These are phyloP conservation scores for Akanthomyces muscarius DNA, from an alignment of 2,329 filamentous ascomycete species.

Conservation along the genomic window DNA sequence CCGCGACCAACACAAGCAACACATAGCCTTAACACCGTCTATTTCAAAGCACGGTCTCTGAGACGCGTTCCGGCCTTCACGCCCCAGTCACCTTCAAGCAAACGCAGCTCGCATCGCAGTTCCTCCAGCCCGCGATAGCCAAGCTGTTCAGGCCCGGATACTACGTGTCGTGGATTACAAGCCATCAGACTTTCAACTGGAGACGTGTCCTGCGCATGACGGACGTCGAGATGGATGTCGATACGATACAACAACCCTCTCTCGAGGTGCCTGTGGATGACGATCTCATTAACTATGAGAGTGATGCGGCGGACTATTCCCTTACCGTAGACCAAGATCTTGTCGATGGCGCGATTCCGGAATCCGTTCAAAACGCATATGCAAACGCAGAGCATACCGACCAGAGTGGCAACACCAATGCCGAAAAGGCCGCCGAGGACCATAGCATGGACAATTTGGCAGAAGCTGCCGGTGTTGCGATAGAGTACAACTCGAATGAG, in stretches of 20 bases:
- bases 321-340: conserved; percentile 14
- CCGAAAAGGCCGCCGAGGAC: not conserved
- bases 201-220: conserved; percentile 20
- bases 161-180: not conserved
- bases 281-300: conserved; percentile 38
- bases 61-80: not conserved
- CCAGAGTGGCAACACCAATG: not conserved
- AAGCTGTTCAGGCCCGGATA: not conserved
- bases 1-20: not conserved
- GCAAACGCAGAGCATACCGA: conserved; percentile 3
- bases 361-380: conserved; percentile 13
- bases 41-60: not conserved
- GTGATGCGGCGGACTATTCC: conserved; percentile 25
- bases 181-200: no score
- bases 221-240: conserved; percentile 32
- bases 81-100: not conserved
- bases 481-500: not conserved
- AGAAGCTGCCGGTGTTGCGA: not conserved
- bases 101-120: no score
- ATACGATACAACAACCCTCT: conserved; percentile 25
- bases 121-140: not conserved
- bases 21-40: not conserved
- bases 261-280: conserved; percentile 27
- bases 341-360: conserved; percentile 20
- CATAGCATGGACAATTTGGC: not conserved